phyloP scores from a whole-genome alignment of 1,284 basidiomycete genomes.

The Athelia sp. region DNA sequence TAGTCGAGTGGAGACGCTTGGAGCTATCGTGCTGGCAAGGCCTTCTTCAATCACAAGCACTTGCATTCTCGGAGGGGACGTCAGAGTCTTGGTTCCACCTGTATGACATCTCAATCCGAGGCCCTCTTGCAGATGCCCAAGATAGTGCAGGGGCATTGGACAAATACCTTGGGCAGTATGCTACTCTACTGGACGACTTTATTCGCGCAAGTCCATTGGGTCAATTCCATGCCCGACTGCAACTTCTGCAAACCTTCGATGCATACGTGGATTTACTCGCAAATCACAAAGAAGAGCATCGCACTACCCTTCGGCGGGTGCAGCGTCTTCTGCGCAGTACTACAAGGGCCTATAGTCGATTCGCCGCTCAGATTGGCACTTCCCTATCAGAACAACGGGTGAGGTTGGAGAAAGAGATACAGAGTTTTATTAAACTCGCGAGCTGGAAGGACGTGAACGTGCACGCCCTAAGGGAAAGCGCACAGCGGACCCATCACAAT shows the following conservation, averaged over 20 bases:
- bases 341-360: conserved; percentile 64
- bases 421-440: conserved; percentile 87
- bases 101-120: conserved; percentile 77
- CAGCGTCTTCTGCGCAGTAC: conserved; percentile 67
- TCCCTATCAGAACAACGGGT: conserved; percentile 58
- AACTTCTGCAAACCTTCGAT: conserved; percentile 70
- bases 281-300: conserved; percentile 21
- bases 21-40: conserved; percentile 88
- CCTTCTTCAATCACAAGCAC: conserved; percentile 72
- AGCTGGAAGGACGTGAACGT: conserved; percentile 99
- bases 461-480: conserved; percentile 89
- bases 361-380: conserved; percentile 43
- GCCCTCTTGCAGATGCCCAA: conserved; percentile 47
- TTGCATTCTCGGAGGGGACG: conserved; percentile 55
- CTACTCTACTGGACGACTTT: conserved; percentile 83
- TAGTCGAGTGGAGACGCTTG: conserved; percentile 88
- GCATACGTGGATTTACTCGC: conserved; percentile 36
- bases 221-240: conserved; percentile 72
- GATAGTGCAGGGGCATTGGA: conserved; percentile 31
- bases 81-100: conserved; percentile 91
- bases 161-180: conserved; percentile 61
- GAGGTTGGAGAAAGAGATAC: conserved; percentile 77
- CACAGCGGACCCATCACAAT: conserved; percentile 86
- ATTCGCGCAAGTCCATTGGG: conserved; percentile 78
- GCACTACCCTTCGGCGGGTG: conserved; percentile 39